phyloP scores from a whole-genome alignment of 2,329 filamentous ascomycete genomes.

The Sphaerulina musiva region DNA sequence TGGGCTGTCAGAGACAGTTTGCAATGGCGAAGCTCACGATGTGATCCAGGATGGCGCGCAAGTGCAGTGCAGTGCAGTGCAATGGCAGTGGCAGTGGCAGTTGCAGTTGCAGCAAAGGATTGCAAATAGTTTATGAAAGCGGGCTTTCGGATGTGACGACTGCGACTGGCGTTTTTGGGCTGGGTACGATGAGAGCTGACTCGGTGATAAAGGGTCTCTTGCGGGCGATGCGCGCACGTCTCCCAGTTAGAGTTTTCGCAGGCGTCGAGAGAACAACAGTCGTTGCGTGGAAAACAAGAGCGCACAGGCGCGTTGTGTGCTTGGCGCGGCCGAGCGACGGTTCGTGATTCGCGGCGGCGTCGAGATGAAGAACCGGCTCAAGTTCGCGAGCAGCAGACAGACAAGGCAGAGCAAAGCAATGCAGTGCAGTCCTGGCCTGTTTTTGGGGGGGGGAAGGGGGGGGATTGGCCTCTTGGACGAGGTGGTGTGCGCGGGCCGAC shows the following conservation, averaged over 20 bases:
- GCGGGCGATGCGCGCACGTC: too few species aligned
- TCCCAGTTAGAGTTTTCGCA: conserved; percentile 15
- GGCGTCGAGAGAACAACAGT: conserved; percentile 2
- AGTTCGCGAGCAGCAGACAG: conserved; percentile 2
- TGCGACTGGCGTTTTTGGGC: conserved; percentile 15
- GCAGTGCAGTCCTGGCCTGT: neutral
- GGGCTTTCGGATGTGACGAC: neutral
- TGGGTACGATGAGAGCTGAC: conserved; percentile 6
- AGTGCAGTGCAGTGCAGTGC: neutral
- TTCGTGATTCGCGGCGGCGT: conserved; percentile 10
- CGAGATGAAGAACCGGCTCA: conserved; percentile 17
- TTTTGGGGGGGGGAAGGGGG: neutral
- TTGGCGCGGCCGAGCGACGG: conserved; percentile 14
- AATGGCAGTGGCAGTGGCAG: too few species aligned
- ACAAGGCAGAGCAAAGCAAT: neutral
- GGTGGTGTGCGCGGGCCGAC: conserved; percentile 15
- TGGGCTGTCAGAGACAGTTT: conserved; percentile 18
- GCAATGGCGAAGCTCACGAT: conserved; percentile 10
- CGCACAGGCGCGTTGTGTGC: conserved; percentile 11
- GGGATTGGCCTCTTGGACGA: neutral
- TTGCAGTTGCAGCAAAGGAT: neutral
- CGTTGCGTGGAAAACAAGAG: conserved; percentile 10
- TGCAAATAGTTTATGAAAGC: conserved; percentile 5
- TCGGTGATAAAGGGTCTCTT: neutral
- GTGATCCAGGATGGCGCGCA: neutral